Conservation (phyloP, 768 basidiomycete species). For the Neoboletus brunneissimus region DNA sequence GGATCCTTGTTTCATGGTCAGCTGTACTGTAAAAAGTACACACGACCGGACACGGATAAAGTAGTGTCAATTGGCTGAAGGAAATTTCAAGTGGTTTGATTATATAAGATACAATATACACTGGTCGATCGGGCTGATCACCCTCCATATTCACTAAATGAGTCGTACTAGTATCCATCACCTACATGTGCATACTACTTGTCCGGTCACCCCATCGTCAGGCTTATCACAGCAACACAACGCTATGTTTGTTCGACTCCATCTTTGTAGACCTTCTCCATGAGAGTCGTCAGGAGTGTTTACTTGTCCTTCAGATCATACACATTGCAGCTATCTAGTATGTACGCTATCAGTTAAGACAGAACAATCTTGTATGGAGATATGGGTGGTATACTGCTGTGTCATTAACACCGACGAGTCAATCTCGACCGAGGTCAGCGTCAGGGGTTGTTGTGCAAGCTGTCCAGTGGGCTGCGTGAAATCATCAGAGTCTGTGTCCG, state of each 20-base stretch:
- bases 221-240: too few species aligned
- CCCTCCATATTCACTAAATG: neutral
- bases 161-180: too few species aligned
- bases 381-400: neutral
- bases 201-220: too few species aligned
- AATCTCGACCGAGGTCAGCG: neutral
- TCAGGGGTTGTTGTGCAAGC: neutral
- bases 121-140: neutral
- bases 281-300: neutral
- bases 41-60: neutral
- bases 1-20: neutral
- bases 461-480: neutral
- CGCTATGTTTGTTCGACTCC: too few species aligned
- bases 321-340: too few species aligned
- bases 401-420: neutral
- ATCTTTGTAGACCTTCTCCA: neutral
- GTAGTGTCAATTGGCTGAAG: neutral
- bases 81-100: neutral
- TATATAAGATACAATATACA: neutral
- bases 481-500: slow-evolving; percentile 4
- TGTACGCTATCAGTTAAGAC: neutral
- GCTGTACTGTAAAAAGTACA: neutral
- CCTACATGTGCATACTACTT: too few species aligned
- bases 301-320: neutral
- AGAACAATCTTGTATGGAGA: neutral